Base-by-base conservation (phyloP, 2,329 filamentous ascomycete genomes). In the Cytospora paraplurivora region DNA sequence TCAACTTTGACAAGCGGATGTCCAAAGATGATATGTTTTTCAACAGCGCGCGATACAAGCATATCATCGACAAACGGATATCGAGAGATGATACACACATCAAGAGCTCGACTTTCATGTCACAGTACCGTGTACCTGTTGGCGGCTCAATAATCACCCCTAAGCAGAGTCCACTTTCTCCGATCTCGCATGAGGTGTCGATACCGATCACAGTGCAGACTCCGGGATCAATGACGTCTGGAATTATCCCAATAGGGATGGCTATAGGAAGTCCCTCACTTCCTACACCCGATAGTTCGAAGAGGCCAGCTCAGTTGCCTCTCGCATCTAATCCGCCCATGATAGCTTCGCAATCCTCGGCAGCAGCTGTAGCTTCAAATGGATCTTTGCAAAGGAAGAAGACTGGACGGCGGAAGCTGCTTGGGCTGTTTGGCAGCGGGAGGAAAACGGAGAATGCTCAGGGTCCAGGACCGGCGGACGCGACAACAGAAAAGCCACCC, bases 191-290 rank as follows among this genome's bases (percentile, higher is more conserved):
- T 32, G 68, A 72, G 35, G 67, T 68, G 51, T 75, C 74, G 17
- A 71, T 76, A 33, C 72, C 76, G 32, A 71, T 76, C 27, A 75
- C 77, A 67, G 75, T 78, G 64, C 73, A 75, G 56, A 80, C 77
- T n/a, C 76, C 78, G 11, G 77, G 80, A 63, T 79, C 79, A 10
- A 69, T 78, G 59, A 73, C 71, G 35, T 78, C 79, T 2, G 75
- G 77, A 8, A 78, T 79, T 52, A 76, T 78, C 66, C 80, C 78
- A 68, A 92, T 93, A 66, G 90, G 90, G 11, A 88, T 93, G 81
- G 90, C 90, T 1, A 76, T 92, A 62, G 90, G 89, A 37, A 92
- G 89, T 70, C 90, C 90, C 32, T 77, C 80, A n/a, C 77, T 78
- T 47, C 74, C 76, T 17, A 76, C 77, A 41, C 65, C 68, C 21